Conservation (phyloP, 2,329 filamentous ascomycete genomes). For the Penicillium frequentans region DNA sequence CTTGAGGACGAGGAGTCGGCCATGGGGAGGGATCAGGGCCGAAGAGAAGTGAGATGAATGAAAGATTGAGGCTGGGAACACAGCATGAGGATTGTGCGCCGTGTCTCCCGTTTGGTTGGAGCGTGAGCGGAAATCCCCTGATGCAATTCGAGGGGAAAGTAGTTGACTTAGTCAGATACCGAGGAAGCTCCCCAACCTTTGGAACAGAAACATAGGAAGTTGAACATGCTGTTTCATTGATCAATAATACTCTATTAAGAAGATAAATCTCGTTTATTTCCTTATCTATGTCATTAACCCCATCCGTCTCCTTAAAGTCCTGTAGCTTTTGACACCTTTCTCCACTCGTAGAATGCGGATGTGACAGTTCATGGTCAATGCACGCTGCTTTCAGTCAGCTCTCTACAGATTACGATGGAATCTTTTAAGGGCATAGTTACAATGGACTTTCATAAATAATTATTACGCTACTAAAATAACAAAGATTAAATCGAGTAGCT, state of each 20-base stretch:
- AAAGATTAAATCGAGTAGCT: not conserved
- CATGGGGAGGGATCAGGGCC: conserved; percentile 26
- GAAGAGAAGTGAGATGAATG: not conserved
- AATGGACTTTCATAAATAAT: not conserved
- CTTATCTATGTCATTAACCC: not conserved
- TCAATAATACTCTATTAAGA: not conserved
- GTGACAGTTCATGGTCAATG: conserved; percentile 7
- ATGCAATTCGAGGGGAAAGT: not conserved
- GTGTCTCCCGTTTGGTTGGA: not conserved
- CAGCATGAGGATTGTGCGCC: conserved; percentile 1
- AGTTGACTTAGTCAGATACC: conserved; percentile 6
- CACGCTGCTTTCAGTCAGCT: conserved; percentile 11
- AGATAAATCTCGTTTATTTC: not conserved
- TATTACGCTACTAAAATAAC: not conserved
- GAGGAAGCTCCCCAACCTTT: not conserved
- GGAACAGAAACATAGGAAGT: not conserved
- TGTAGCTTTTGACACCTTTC: not conserved
- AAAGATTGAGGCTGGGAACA: not conserved
- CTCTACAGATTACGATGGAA: not conserved
- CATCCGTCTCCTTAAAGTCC: not conserved
- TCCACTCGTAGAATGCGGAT: conserved; percentile 18
- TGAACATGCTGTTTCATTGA: not conserved
- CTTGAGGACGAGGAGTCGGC: conserved; percentile 37
- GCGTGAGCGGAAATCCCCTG: conserved; percentile 1
- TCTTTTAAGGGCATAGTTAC: not conserved